Evolutionary conservation across 2,329 filamentous ascomycete species (phyloP).

Genomic region (Ophidiomyces ophidiicola): DNA sequence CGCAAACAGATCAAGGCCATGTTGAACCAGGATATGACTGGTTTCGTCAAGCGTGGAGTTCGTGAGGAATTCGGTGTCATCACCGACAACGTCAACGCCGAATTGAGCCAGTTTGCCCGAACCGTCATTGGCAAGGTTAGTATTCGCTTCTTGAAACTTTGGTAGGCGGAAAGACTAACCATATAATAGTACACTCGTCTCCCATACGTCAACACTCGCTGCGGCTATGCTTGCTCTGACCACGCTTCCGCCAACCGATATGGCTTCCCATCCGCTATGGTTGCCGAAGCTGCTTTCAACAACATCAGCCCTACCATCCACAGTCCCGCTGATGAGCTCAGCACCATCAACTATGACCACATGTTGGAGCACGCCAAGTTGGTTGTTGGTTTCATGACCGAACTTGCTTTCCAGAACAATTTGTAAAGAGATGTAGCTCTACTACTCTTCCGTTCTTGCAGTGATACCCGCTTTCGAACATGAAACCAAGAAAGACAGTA

Average conservation of each 20-base stretch:
- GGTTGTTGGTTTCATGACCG: slow-evolving; percentile 71
- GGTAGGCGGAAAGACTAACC: not conserved
- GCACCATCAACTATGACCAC: slow-evolving; percentile 68
- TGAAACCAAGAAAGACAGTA: too few species aligned
- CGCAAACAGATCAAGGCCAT: slow-evolving; percentile 77
- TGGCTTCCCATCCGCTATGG: slow-evolving; percentile 54
- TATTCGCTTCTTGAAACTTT: not conserved
- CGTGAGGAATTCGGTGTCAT: slow-evolving; percentile 84
- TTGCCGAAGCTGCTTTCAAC: slow-evolving; percentile 50
- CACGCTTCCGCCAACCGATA: slow-evolving; percentile 55
- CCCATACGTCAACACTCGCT: slow-evolving; percentile 75
- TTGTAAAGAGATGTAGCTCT: slow-evolving; percentile 9
- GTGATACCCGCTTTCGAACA: not conserved
- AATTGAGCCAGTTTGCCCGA: slow-evolving; percentile 82
- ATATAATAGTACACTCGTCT: slow-evolving; percentile 64
- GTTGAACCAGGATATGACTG: slow-evolving; percentile 98
- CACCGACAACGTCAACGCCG: slow-evolving; percentile 75
- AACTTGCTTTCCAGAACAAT: slow-evolving; percentile 51
- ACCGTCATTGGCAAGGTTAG: slow-evolving; percentile 58
- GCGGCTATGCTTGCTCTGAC: slow-evolving; percentile 71
- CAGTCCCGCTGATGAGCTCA: slow-evolving; percentile 57
- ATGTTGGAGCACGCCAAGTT: slow-evolving; percentile 84
- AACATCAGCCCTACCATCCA: slow-evolving; percentile 59
- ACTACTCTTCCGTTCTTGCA: not conserved
- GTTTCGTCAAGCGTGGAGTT: slow-evolving; percentile 70